Evolutionary conservation across 257 asterid genomes (phyloP).

Genomic region (Capsicum rhomboideum): DNA sequence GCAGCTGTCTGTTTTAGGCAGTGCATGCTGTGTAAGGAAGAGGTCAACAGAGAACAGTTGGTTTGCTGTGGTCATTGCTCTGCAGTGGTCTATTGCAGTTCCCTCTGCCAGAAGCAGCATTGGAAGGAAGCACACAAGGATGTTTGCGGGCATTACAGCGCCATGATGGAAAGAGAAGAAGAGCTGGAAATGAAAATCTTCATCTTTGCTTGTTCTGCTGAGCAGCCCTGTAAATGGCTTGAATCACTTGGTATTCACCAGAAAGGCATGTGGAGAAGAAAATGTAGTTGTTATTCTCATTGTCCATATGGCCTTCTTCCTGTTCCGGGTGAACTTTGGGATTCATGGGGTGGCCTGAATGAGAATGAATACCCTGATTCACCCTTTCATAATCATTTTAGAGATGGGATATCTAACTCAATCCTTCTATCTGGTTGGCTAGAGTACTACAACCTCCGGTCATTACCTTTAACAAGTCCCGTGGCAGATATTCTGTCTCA

Average conservation of each 20-base stretch:
- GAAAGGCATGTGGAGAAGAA: conserved; percentile 35
- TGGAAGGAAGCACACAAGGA: conserved; percentile 20
- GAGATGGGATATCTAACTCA: conserved; percentile 13
- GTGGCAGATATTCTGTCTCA: conserved; percentile 33
- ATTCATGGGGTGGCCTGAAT: conserved; percentile 23
- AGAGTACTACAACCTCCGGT: conserved; percentile 21
- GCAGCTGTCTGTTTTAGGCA: not conserved
- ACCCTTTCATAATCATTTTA: conserved; percentile 8
- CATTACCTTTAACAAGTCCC: conserved; percentile 19
- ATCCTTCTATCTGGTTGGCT: conserved; percentile 21
- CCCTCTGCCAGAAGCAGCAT: conserved; percentile 27
- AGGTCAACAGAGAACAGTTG: conserved; percentile 11
- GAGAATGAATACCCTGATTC: conserved; percentile 21
- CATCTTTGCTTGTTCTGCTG: conserved; percentile 15
- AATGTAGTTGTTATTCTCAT: conserved; percentile 17
- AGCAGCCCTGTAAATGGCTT: conserved; percentile 29
- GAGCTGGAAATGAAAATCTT: conserved; percentile 19
- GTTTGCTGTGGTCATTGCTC: conserved; percentile 17
- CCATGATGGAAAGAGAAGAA: conserved; percentile 34
- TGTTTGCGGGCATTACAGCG: conserved; percentile 19
- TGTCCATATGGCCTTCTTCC: conserved; percentile 22
- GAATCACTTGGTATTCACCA: conserved; percentile 23
- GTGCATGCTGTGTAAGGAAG: conserved; percentile 21
- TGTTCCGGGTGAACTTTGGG: conserved; percentile 4
- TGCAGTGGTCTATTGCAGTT: conserved; percentile 22